Base-by-base conservation (phyloP, 2,329 filamentous ascomycete genomes). In the Thelonectria discophora region DNA sequence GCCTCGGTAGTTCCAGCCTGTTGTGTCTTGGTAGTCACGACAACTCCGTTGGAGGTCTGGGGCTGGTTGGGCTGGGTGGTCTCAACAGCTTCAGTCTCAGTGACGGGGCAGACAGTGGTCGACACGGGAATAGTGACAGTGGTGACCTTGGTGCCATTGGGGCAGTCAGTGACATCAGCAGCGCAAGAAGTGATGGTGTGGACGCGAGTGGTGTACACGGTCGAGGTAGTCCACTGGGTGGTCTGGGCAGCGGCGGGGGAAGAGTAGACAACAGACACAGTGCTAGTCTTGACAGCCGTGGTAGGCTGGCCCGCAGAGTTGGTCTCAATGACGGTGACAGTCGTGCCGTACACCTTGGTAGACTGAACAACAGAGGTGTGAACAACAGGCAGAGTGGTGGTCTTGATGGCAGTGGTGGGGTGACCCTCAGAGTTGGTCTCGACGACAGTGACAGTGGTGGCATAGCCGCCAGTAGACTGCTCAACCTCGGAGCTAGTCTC, bases 91-190 rank as follows among this genome's bases (percentile, higher is more conserved):
- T 53, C 30, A 13, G 17, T 32, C 18, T n/a, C 10, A 21, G 51
- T 53, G 17, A 40, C 39, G 18, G 45, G 32, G 46, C 68, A 70
- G 30, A 70, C 18, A 0, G 68, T 70, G 21, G 68, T 70, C 2
- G 62, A 70, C 49, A 70, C 53, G 6, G 68, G 66, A 6, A 69
- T 58, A 17, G 68, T 70, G 56, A 70, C 59, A 12, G 58, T 61
- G 20, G 59, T 40, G 7, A 60, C 48, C 2, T 13, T 17, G 18
- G 42, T 37, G 10, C 24, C 21, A 3, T 52, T 45, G 1, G 69
- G 67, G 27, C 69, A 71, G 17, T 71, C 39, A 1, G 69, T 62
- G 15, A 67, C 52, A 8, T 67, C 65, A 5, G 65, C 50, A 5
- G 55, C 49, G 5, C 65, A 67, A 55, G 48, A 51, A 1, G 65